Base-by-base conservation (phyloP, 768 basidiomycete species). In the Crucibulum laeve region DNA sequence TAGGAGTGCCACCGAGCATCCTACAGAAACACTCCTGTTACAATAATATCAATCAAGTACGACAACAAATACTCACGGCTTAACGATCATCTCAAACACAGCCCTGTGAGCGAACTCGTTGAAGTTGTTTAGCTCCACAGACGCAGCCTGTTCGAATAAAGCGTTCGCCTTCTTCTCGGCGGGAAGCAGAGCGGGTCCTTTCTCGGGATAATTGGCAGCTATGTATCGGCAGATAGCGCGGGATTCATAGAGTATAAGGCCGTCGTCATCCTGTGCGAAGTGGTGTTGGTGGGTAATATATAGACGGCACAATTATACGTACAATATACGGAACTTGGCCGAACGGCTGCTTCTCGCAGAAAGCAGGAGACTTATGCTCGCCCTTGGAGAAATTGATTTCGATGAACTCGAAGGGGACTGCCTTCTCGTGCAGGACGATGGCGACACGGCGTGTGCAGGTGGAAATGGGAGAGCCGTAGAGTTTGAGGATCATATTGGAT, bases 141-240 rank as follows among this genome's bases (percentile, higher is more conserved):
- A 77, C 14, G 65, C 69, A 1, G 72, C 71, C 47, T 74, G 71
- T 37, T 73, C 70, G 56, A 74, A 76, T 46, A 73, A 56, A 2
- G 73, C 77, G 5, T 55, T 61, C 14, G 51, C 59, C 28, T 75
- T 63, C 23, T 59, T 34, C n/a, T 67, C 68, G n/a, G 62, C 64
- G 2, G 84, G 83, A 22, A 80, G 62, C 24, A 85, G 68, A 4
- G 42, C 44, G 10, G 58, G 45, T 4, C 79, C 80, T 46, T 80
- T 71, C 38, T 62, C 45, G 5, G 71, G 55, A 51, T 79, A 77
- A 57, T 83, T 84, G 28, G 59, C 57, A 25, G 68, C 74, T 51
- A 85, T 53, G 56, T 86, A 87, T 11, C 77, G 73, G 26, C 54
- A 58, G 47, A 86, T 83, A 1, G 82, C 82, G 11, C 81, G 76